phyloP scores from a whole-genome alignment of 352 stramenopile genomes.

The Pythium pyrilobum region DNA sequence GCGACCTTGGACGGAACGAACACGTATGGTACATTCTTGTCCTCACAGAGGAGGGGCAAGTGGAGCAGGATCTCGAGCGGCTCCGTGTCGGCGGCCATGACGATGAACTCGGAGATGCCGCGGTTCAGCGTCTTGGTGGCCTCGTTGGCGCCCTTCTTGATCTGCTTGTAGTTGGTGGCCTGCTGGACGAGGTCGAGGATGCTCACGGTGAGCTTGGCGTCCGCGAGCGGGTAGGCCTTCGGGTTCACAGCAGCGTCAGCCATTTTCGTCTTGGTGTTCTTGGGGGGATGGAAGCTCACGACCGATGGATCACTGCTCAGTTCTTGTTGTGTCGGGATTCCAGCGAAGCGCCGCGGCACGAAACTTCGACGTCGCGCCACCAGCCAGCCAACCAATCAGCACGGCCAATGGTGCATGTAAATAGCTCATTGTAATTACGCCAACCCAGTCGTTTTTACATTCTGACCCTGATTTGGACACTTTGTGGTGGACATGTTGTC shows the following conservation, averaged over 20 bases:
- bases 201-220: constrained; percentile 97
- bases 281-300: constrained; percentile 61
- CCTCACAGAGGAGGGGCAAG: constrained; percentile 97
- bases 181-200: constrained; percentile 99
- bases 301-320: constrained; percentile 85
- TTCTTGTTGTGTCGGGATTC: constrained; percentile 3
- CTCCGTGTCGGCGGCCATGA: constrained; percentile 99
- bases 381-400: constrained; percentile 21
- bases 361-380: constrained; percentile 17
- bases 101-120: constrained; percentile 99
- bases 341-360: not conserved
- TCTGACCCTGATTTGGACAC: not conserved
- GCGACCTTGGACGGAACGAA: constrained; percentile 97
- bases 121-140: constrained; percentile 99
- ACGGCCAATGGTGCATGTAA: constrained; percentile 3
- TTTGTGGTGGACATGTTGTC: not conserved
- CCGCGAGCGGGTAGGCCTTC: constrained; percentile 97
- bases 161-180: constrained; percentile 99
- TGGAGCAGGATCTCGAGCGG: constrained; percentile 99
- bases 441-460: constrained; percentile 15
- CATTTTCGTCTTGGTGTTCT: constrained; percentile 34
- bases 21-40: constrained; percentile 95
- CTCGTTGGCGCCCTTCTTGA: constrained; percentile 99
- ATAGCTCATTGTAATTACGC: constrained; percentile 12
- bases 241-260: constrained; percentile 84